Percentiles rank a stretch among this genome's conserved stretches.
phyloP scores from a whole-genome alignment of 306 rosid genomes.

The Ziziphus jujuba region DNA sequence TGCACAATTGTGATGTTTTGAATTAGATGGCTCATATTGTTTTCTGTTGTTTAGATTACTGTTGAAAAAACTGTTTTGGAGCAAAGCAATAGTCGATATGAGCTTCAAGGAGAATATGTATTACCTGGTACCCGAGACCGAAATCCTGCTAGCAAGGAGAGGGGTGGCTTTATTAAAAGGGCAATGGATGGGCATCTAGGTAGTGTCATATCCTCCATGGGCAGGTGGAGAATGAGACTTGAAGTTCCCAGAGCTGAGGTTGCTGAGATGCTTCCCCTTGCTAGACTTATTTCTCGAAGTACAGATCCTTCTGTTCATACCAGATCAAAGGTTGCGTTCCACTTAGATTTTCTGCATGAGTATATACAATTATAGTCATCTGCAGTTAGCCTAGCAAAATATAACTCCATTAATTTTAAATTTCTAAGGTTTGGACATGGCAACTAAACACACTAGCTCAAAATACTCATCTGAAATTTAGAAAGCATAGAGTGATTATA shows the following conservation, averaged over 20 bases:
- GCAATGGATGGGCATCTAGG: constrained; percentile 72
- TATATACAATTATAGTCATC: constrained; percentile 11
- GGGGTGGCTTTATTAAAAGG: constrained; percentile 49
- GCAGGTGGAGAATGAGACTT: constrained; percentile 96
- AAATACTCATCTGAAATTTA: neutral
- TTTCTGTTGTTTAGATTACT: constrained; percentile 61
- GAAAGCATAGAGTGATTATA: neutral
- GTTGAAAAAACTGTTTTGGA: constrained; percentile 83
- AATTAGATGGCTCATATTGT: constrained; percentile 2
- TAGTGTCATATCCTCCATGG: constrained; percentile 89
- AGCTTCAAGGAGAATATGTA: constrained; percentile 96
- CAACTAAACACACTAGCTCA: constrained; percentile 1
- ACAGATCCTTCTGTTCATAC: constrained; percentile 82
- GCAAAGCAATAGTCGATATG: constrained; percentile 86
- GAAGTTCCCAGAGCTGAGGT: constrained; percentile 86
- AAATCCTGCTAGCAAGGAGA: constrained; percentile 51
- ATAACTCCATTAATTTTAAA: neutral
- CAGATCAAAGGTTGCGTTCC: constrained; percentile 79
- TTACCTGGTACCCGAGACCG: constrained; percentile 72
- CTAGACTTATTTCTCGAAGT: constrained; percentile 82
- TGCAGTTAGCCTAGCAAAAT: constrained; percentile 12
- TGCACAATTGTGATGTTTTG: constrained; percentile 10
- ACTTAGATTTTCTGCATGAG: constrained; percentile 22
- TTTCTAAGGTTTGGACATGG: constrained; percentile 10
- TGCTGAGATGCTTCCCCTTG: constrained; percentile 97